A percentile compares a stretch with the other conserved stretches of the same genome.
phyloP scores from a whole-genome alignment of 176 grass and related monocot genomes.

The Oryza brachyantha region DNA sequence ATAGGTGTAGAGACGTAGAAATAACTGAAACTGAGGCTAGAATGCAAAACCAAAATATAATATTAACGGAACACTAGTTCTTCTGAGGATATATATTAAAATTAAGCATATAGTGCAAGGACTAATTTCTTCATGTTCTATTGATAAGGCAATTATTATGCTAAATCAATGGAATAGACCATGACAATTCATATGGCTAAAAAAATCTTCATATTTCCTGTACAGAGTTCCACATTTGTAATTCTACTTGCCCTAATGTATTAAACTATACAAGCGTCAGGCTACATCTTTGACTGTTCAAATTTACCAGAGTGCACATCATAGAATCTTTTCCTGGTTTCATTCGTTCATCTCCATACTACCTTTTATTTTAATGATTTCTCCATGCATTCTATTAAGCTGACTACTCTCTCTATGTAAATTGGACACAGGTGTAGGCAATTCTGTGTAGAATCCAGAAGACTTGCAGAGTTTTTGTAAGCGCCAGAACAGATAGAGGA shows the following conservation, averaged over 20 bases:
- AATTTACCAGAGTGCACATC: neutral
- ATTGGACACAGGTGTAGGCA: slow-evolving; percentile 29
- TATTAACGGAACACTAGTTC: neutral
- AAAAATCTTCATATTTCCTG: neutral
- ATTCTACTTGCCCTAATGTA: neutral
- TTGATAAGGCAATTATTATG: neutral
- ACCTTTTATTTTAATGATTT: neutral
- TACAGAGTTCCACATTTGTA: neutral
- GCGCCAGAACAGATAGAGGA: slow-evolving; percentile 32
- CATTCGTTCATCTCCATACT: slow-evolving; percentile 1
- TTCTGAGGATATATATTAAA: neutral
- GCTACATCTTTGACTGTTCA: neutral
- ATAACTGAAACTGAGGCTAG: neutral
- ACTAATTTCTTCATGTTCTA: neutral
- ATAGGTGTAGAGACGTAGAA: neutral
- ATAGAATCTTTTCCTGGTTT: neutral
- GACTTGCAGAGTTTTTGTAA: slow-evolving; percentile 33
- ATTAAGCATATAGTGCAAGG: neutral
- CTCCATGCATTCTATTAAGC: neutral
- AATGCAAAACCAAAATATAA: neutral
- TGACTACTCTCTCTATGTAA: neutral
- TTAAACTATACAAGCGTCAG: neutral
- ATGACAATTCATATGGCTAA: neutral
- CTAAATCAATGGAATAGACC: neutral
- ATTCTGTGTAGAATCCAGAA: slow-evolving; percentile 37